Base-by-base conservation (phyloP, 192 early-diverging fungal genomes). In the Globomyces pollinis-pini region DNA sequence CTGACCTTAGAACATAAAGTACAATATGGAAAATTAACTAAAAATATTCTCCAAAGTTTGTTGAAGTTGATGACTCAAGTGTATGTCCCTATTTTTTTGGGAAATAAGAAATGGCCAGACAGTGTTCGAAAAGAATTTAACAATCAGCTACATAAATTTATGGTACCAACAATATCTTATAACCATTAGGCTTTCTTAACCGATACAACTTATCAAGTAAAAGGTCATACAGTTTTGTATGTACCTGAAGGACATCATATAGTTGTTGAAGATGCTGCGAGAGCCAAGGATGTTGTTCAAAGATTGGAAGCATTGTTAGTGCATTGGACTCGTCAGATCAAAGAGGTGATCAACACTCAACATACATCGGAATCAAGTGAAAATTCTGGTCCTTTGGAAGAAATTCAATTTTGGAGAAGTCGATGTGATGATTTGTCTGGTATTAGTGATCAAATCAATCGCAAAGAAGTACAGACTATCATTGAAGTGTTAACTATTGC, bases 241-340 rank as follows among this genome's bases (percentile, higher is more conserved):
- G 77, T 83, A 15, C 80, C 80, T 1, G 65, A 57, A 24, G 80
- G 76, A 44, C 24, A 52, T 29, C 7, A 52, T 5, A 30, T 52
- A 6, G 18, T 20, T 9, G 50, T 52, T 29, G 50, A 8, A 52
- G 36, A 30, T 6, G 68, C 63, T 38, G 70, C 73, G 3, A 76
- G 75, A 32, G 5, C 66, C 9, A 83, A 83, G 55, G 81, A 84
- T 50, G 63, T 80, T 16, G 72, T 83, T 15, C 81, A 84, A 49
- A 63, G 81, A 0, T 61, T 83, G 8, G 81, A 84, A 56, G 67
- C 73, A 1, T 62, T 84, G 1, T 50, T 84, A 0, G 68, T 84
- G 24, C 81, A 84, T 62, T 84, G 81, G 81, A 84, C 80, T 3
- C 63, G 75, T 13, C 81, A 84, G 54, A 84, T 84, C 55, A 84